Evolutionary conservation across 306 rosid genomes (phyloP).

Genomic region (Notholithocarpus densiflorus): DNA sequence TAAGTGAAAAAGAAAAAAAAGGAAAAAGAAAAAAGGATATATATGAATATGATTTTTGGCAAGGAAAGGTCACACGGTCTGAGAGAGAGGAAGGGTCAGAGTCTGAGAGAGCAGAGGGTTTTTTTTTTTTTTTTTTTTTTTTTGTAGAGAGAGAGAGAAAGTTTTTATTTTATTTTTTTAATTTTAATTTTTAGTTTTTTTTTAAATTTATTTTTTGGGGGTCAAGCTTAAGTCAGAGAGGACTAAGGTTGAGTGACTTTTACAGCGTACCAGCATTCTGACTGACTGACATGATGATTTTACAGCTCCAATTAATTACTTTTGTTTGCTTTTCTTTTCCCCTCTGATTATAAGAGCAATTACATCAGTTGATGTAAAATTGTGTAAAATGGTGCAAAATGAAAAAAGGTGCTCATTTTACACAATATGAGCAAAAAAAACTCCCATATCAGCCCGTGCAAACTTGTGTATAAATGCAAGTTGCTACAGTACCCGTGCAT

Average conservation of each 20-base stretch:
- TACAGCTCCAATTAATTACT: neutral
- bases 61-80: neutral
- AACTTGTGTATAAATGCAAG: too few relatives aligned
- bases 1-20: too few relatives aligned
- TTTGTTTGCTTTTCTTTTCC: neutral
- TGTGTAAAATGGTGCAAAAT: too few relatives aligned
- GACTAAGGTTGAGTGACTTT: neutral
- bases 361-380: too few relatives aligned
- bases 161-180: neutral
- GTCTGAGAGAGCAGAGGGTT: neutral
- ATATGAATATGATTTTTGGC: neutral
- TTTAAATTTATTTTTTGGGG: neutral
- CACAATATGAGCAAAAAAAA: too few relatives aligned
- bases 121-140: neutral
- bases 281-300: neutral
- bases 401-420: too few relatives aligned
- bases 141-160: neutral
- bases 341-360: too few relatives aligned
- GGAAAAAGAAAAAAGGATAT: too few relatives aligned
- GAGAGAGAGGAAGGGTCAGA: neutral
- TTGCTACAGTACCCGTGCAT: too few relatives aligned
- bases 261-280: neutral
- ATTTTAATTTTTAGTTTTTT: neutral
- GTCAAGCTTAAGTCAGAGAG: conserved; percentile 33
- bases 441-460: too few relatives aligned